Evolutionary conservation across 208 protist genomes (phyloP), one percentile per base, ranked within the genome.

Genomic region (Polymyxa betae): DNA sequence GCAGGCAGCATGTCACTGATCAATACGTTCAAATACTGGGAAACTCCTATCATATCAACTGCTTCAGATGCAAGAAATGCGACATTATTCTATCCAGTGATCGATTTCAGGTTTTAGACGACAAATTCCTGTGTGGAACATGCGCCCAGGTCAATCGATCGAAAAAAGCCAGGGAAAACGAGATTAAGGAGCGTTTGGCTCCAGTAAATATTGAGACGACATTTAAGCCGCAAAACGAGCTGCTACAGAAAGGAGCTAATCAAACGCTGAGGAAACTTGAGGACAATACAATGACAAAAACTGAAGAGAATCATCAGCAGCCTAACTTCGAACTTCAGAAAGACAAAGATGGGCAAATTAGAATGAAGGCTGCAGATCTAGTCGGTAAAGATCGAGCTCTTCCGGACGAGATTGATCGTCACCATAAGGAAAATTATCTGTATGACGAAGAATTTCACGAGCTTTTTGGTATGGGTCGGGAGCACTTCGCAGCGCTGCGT

Each of bases 361-460:
- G 72, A 43, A 82, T 82, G 72, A 82, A 82, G 40, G 35, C 40
- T 40, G 5, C 72, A 12, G 72, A 82, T 5, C 72, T 82, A 43
- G 12, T 45, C 10, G 35, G 40, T 12, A 82, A 82, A 82, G 72
- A 82, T 82, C 35, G 35, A 5, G 16, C n/a, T 38, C 35, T 82
- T 38, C 72, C 72, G 40, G 72, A 82, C 16, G 35, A 5, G 72
- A 43, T 82, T 45, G 72, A 82, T 82, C 35, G 35, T 16, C 12
- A 5, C 16, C 72, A 82, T 35, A 82, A 82, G 35, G 72, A 82
- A 43, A 5, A 82, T 35, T 43, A 82, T 43, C n/a, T 82, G 72
- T 82, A 38, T 43, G 72, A 82, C n/a, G 72, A 82, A 20, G 72
- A 82, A n/a, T 82, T 82, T 43, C 35, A 82, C 10, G 40, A 5